Evolutionary conservation across 495 filamentous ascomycete genomes (phyloP), one percentile per base, ranked within the genome.

Genomic region (Penicillium turbatum): DNA sequence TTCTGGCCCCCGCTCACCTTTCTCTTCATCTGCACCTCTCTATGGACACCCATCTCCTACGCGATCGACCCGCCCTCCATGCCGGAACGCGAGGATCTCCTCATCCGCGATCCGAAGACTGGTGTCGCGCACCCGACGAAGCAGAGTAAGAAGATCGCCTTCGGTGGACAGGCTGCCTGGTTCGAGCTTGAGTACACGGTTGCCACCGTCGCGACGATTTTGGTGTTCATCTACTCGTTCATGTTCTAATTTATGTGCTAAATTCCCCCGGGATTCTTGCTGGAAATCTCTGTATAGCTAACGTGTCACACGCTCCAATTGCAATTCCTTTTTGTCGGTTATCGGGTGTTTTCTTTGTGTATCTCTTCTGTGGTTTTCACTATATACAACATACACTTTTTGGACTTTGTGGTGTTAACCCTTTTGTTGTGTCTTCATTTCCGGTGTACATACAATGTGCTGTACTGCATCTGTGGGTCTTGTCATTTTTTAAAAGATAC

Each of bases 1-100:
- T 75, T 73, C 68, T 77, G 74, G 75, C 75, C 75, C 1, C 75
- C 75, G 0, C 46, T 71, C 21, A 60, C 68, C 1, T 76, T 72
- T 59, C 51, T 74, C 21, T 70, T 67, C 53, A 56, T 70, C 29
- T 66, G 63, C 51, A 65, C 68, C 15, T 72, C 64, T 9, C 54
- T 76, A 40, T 74, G 69, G 54, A 70, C 67, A 0, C 75, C 73
- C 0, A 65, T 77, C 31, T 55, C 62, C 6, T 79, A 79, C 44
- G 70, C 70, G 5, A 74, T 79, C 26, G 65, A 69, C 43, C 75
- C 75, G 1, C 75, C 75, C 0, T 58, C 47, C 16, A 68, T 76
- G 66, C 72, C 73, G 0, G 66, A 72, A 8, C 67, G 74, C 3
- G 73, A 77, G 47, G 71, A 74, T 1, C 49, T 77, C 39, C 54